Evolutionary conservation across 352 stramenopile genomes (phyloP).

Genomic region (Globisporangium middletonii): DNA sequence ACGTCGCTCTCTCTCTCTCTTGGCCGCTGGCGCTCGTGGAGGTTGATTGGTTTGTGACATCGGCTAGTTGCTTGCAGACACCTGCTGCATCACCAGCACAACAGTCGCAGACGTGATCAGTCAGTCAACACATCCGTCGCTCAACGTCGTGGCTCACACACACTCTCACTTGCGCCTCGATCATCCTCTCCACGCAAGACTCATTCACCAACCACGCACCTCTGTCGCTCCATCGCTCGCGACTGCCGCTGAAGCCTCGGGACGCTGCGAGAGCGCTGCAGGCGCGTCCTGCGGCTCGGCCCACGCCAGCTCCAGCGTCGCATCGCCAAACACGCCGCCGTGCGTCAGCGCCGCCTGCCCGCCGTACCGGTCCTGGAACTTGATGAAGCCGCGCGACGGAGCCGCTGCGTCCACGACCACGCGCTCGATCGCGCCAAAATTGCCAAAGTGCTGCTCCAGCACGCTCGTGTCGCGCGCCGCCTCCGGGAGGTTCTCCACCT

Average conservation of each 20-base stretch:
- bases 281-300: conserved; percentile 57
- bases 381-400: conserved; percentile 58
- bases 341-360: conserved; percentile 63
- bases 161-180: too few relatives aligned
- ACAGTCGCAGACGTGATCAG: background rate
- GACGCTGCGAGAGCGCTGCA: conserved; percentile 25
- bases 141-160: background rate
- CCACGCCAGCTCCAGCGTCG: conserved; percentile 56
- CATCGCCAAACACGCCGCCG: conserved; percentile 49
- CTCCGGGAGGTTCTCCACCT: conserved; percentile 67
- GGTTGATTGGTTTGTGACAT: background rate
- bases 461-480: conserved; percentile 70
- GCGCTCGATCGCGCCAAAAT: conserved; percentile 74
- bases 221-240: conserved; percentile 6
- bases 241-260: background rate
- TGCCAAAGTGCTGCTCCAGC: conserved; percentile 82
- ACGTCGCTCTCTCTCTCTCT: too few relatives aligned
- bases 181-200: background rate
- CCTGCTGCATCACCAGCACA: background rate
- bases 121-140: background rate
- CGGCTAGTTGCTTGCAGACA: background rate
- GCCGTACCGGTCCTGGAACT: conserved; percentile 78
- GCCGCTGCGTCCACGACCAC: conserved; percentile 63
- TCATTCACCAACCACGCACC: conserved; percentile 2
- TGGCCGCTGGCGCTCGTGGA: too few relatives aligned